Conservation (phyloP, 805 yeast species). For the Scheffersomyces ergatensis region DNA sequence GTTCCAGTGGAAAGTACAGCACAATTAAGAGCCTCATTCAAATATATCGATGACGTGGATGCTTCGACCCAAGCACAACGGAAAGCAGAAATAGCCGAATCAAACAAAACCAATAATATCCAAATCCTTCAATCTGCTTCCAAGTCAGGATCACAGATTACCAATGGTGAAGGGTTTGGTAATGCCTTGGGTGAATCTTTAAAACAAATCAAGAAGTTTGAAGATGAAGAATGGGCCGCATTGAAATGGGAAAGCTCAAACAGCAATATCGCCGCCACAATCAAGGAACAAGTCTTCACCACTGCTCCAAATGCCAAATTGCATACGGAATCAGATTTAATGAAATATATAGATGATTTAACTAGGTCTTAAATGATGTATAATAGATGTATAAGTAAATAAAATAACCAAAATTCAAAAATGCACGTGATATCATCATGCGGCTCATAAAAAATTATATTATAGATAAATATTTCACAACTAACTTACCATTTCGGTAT, state of each 20-base stretch:
- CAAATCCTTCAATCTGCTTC: slow-evolving; percentile 43
- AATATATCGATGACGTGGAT: slow-evolving; percentile 66
- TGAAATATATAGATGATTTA: slow-evolving; percentile 20
- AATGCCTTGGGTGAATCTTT: slow-evolving; percentile 38
- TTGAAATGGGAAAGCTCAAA: slow-evolving; percentile 25
- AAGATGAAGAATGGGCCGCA: slow-evolving; percentile 39
- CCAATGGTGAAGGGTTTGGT: slow-evolving; percentile 22
- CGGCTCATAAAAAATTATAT: slow-evolving; percentile 3
- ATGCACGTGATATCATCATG: slow-evolving; percentile 9
- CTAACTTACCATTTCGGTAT: too few relatives aligned
- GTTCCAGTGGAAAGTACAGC: slow-evolving; percentile 64
- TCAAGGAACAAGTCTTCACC: slow-evolving; percentile 13
- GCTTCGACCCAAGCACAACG: slow-evolving; percentile 40
- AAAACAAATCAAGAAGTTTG: slow-evolving; percentile 35
- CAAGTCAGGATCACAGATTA: slow-evolving; percentile 19
- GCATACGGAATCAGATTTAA: slow-evolving; percentile 19
- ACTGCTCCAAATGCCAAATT: slow-evolving; percentile 15
- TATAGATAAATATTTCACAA: background rate
- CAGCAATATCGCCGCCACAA: slow-evolving; percentile 12
- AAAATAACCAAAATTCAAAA: background rate
- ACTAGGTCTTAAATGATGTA: background rate
- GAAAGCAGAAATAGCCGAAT: slow-evolving; percentile 36
- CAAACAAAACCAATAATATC: slow-evolving; percentile 29
- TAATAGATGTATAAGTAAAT: background rate
- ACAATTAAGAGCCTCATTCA: slow-evolving; percentile 80